Evolutionary conservation across 1,139 yeast genomes (phyloP), one percentile per base, ranked within the genome.

Genomic region (Pichia sp.): DNA sequence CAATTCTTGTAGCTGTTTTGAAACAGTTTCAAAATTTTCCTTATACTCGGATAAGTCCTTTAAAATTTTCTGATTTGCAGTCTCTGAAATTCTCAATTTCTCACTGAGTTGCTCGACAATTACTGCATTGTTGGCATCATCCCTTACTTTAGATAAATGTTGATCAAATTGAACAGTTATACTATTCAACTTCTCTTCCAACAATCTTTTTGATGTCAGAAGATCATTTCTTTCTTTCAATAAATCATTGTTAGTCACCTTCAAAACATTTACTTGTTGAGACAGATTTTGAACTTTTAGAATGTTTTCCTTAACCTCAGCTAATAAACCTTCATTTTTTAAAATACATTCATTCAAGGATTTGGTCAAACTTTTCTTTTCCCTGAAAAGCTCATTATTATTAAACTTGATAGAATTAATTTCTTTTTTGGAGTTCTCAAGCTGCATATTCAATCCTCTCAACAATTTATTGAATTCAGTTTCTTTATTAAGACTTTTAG

Each of bases 401-500:
- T 79, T 81, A 33, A 69, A 65, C 44, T 79, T 81, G 36, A 77
- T 66, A 23, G 75, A 72, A 6, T 69, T 64, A 45, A 72, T 71
- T 46, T 71, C 75, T 29, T 67, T 64, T 36, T 64, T 61, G 49
- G 79, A 62, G 5, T 77, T 75, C 50, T 84, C 88, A 44, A 79
- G 64, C 49, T 82, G 84, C 52, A 80, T 72, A 41, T 75, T 77
- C 36, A 81, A 62, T 41, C 76, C 75, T 45, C 83, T 79, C 52
- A 81, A 71, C 44, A 79, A 82, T 55, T 81, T 83, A 46, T 79
- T 77, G 44, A 84, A 62, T 33, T 75, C 77, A 0, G 86, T 77
- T 63, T 84, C 92, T 38, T 69, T 71, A 53, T 79, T 77, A 62
- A 80, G 69, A 52, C 75, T 72, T 52, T 72, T 72, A 36, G 71